A percentile compares a stretch with the other conserved stretches of the same genome.
Conservation (phyloP, 768 basidiomycete species). For the Lactifluus subvellereus region DNA sequence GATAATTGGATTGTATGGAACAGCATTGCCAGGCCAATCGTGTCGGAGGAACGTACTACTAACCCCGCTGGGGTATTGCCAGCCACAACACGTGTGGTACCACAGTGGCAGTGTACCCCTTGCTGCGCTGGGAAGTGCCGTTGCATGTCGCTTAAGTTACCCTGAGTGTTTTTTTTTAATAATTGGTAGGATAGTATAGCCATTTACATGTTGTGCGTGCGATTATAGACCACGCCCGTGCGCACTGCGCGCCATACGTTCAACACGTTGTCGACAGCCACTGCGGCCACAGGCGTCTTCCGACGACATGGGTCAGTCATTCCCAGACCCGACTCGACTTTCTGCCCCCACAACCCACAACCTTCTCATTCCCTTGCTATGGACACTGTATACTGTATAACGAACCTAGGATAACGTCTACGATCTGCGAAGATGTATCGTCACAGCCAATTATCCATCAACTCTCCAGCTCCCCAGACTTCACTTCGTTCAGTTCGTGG, state of each 20-base stretch:
- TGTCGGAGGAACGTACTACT: neutral
- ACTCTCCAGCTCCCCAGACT: conserved; percentile 27
- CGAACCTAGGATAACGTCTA: neutral
- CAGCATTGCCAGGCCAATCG: neutral
- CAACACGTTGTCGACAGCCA: too few species aligned
- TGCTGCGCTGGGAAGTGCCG: neutral
- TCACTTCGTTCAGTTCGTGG: conserved; percentile 43
- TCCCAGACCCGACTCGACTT: too few species aligned
- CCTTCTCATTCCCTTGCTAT: neutral
- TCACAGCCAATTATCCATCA: neutral
- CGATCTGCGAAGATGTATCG: neutral
- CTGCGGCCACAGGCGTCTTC: too few species aligned
- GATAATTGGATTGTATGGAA: neutral
- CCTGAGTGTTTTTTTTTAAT: too few species aligned
- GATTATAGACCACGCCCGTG: too few species aligned
- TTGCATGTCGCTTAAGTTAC: too few species aligned
- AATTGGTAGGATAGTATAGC: neutral
- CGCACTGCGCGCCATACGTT: too few species aligned
- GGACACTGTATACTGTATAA: neutral
- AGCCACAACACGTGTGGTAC: neutral
- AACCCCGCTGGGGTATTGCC: neutral
- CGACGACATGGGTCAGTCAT: too few species aligned
- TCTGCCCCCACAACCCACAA: neutral
- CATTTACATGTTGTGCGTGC: too few species aligned
- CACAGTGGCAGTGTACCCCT: too few species aligned